Evolutionary conservation across 2,329 filamentous ascomycete species (phyloP).

Genomic region (Endothia cerciana): DNA sequence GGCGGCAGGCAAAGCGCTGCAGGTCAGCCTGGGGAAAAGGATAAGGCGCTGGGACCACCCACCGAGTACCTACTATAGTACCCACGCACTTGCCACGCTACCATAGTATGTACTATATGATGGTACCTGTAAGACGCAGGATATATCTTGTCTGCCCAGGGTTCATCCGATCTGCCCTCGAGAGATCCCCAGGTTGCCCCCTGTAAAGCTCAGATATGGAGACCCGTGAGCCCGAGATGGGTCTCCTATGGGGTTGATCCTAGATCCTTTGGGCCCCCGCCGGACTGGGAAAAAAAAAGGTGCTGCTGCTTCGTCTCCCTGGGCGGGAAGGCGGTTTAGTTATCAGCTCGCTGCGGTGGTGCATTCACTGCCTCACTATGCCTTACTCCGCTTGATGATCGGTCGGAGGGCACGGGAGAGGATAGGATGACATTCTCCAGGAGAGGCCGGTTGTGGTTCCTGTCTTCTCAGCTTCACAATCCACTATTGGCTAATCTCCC

Average conservation of each 20-base stretch:
- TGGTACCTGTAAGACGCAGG: not conserved
- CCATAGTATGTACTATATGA: not conserved
- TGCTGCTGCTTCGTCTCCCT: not conserved
- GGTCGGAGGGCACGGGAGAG: not conserved
- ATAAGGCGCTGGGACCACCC: slow-evolving; percentile 5
- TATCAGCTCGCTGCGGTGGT: too few relatives aligned
- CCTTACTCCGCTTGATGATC: not conserved
- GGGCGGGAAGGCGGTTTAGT: not conserved
- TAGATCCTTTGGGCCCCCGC: not conserved
- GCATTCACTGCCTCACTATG: too few relatives aligned
- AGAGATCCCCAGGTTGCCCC: not conserved
- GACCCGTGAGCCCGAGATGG: not conserved
- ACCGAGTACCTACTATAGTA: not conserved
- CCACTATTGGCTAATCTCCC: not conserved
- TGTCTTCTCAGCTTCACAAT: not conserved
- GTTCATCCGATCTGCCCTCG: not conserved
- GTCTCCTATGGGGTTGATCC: too few relatives aligned
- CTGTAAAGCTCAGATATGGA: not conserved
- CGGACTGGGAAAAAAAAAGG: too few relatives aligned
- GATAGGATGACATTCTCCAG: not conserved
- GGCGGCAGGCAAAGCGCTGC: slow-evolving; percentile 6
- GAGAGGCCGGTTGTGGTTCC: not conserved
- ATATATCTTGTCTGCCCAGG: too few relatives aligned
- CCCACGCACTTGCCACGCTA: too few relatives aligned
- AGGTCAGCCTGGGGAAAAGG: not conserved